Evolutionary conservation across 768 basidiomycete genomes (phyloP).

Genomic region (Tulasnella sp.): DNA sequence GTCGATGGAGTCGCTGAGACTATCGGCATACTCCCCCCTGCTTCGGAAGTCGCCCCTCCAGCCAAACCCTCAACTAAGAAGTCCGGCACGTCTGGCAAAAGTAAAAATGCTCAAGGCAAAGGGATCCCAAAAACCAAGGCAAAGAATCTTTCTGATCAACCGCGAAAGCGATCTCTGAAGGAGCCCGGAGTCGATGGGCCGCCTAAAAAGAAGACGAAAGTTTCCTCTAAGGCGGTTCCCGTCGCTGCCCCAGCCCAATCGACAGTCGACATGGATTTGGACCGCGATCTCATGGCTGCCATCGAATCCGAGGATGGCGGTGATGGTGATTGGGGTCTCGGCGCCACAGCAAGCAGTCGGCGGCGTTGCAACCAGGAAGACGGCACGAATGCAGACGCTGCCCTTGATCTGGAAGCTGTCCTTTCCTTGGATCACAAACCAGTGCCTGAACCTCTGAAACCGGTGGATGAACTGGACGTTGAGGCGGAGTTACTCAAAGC

Average conservation of each 20-base stretch:
- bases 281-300: constrained; percentile 3
- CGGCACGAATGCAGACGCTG: constrained; percentile 27
- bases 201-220: constrained; percentile 8
- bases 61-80: neutral
- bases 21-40: neutral
- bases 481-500: constrained; percentile 10
- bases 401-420: constrained; percentile 14
- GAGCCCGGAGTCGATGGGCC: constrained; percentile 7
- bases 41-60: neutral
- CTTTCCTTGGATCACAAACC: constrained; percentile 6
- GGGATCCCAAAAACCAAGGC: neutral
- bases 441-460: constrained; percentile 31
- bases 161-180: neutral
- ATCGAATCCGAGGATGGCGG: constrained; percentile 11
- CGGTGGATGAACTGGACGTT: constrained; percentile 17
- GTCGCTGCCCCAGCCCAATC: neutral
- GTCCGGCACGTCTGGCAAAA: neutral
- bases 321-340: neutral
- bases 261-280: neutral
- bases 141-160: neutral
- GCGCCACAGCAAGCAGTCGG: neutral
- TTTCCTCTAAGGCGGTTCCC: neutral
- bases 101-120: neutral
- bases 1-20: no score
- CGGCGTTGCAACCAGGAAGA: neutral